phyloP scores from a whole-genome alignment of 805 yeast genomes.

The Kuraishia floccosa region DNA sequence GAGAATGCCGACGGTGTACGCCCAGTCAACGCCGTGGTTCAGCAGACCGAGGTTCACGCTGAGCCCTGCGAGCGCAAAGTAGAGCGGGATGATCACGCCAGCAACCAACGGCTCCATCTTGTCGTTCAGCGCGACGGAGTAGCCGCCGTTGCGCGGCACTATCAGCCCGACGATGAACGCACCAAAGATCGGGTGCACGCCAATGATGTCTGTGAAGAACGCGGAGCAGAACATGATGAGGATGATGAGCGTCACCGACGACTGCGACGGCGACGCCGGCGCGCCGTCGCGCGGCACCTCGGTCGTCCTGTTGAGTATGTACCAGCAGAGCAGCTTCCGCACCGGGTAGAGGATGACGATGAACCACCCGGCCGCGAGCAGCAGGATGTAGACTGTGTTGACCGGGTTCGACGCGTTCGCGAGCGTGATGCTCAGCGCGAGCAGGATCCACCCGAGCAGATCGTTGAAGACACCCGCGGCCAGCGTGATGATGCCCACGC shows the following conservation, averaged over 20 bases:
- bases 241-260: conserved; percentile 45
- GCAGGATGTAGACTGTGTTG: conserved; percentile 55
- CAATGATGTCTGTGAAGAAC: conserved; percentile 73
- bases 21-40: conserved; percentile 67
- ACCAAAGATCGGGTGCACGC: conserved; percentile 81
- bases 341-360: conserved; percentile 47
- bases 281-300: conserved; percentile 25
- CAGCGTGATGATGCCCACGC: conserved; percentile 63
- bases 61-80: conserved; percentile 73
- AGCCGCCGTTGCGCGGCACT: conserved; percentile 67
- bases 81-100: conserved; percentile 60
- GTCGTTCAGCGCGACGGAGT: conserved; percentile 57
- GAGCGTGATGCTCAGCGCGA: conserved; percentile 66
- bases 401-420: conserved; percentile 66
- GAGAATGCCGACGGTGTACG: conserved; percentile 57
- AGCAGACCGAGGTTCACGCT: conserved; percentile 56
- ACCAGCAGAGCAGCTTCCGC: conserved; percentile 31
- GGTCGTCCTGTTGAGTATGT: conserved; percentile 28
- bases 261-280: conserved; percentile 48
- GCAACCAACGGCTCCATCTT: conserved; percentile 72
- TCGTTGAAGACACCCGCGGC: conserved; percentile 81
- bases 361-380: conserved; percentile 63
- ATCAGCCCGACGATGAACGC: conserved; percentile 71
- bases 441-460: conserved; percentile 69
- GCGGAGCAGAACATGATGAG: conserved; percentile 52